Base-by-base conservation (phyloP, 2,329 filamentous ascomycete species). In the Passalora sequoiae region DNA sequence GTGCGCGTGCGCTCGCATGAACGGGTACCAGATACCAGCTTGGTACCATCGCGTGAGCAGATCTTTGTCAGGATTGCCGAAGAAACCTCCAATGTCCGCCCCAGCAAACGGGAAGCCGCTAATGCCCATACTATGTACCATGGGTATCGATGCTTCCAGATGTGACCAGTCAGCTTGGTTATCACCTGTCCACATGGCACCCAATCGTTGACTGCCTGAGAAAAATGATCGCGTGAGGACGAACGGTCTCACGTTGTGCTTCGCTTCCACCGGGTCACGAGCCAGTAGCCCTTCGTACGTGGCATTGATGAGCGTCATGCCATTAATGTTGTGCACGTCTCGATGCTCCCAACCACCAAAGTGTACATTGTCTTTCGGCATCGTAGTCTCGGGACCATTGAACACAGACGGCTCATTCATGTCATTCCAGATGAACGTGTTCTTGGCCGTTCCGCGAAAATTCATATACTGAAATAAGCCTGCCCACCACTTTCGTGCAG, bases 331-430 rank as follows among this genome's bases (percentile, higher is more conserved):
- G 73, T 98, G 92, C 4, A 98, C 71, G 62, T 98, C 92, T 51
- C 92, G 86, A 64, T 98, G 92, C 66, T 98, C 92, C 92, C 92
- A 98, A 60, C 84, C 80, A 40, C 80, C 89, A 60, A 85, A 71
- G 64, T 98, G 92, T 21, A 98, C 68, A 63, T 98, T 98, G 71
- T 98, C 92, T 69, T 96, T 96, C 49, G 92, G 92, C 89, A 97
- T 97, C 4, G 91, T 97, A 3, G 89, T 94, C 67, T 98, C 92
- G 0, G 92, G 92, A 0, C 92, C 92, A 64, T 97, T 97, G 73
- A 98, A 98, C 1, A 98, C 92, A 0, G 92, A 97, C 0, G 92
- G 92, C 70, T 98, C 92, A 63, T 96, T 97, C 92, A 98, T 98
- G 65, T 98, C 92, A 65, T 98, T 98, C 92, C 92, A 98, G 58